Evolutionary conservation across 495 filamentous ascomycete genomes (phyloP), one percentile per base, ranked within the genome.

Genomic region (Xylaria sp.): DNA sequence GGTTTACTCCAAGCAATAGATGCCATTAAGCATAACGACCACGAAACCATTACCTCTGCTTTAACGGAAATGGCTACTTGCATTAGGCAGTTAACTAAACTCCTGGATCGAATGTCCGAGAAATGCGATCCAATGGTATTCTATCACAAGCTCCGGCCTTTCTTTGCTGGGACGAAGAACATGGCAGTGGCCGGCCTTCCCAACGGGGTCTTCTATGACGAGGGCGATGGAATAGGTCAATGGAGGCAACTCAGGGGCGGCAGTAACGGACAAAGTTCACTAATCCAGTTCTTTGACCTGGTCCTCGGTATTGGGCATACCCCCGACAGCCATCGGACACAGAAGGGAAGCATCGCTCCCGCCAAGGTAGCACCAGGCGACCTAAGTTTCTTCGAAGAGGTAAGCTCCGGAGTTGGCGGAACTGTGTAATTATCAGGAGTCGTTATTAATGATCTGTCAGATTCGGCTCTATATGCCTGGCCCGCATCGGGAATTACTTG

Each of bases 201-300:
- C 0, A 59, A 68, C 73, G 96, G 96, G 0, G 89, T 99, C 6
- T 82, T 95, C 24, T 98, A 97, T 75, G 93, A 97, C 69, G 88
- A 93, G 66, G 92, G 91, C 26, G 83, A 83, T 8, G 89, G 88
- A 21, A 80, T 80, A 5, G 87, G 89, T 8, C 80, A 85, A 15
- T 97, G 92, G 81, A 86, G 90, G 61, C 91, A 97, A 75, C 92
- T 92, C 71, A 88, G 92, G 50, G 96, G 96, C 40, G 96, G 96
- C 0, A 97, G 93, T 77, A 98, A 98, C 75, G 96, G 95, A 0
- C 96, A 99, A 81, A 95, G 92, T 81, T 97, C 93, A 2, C 80
- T 98, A 24, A 94, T 99, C 71, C 95, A 97, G 79, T 95, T 97
- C 80, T 92, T 97, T 77, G 96, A 99, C 76, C 86, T 97, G 53